Conservation (phyloP, 2,329 filamentous ascomycete genomes). For the Calonectria hawksworthii region DNA sequence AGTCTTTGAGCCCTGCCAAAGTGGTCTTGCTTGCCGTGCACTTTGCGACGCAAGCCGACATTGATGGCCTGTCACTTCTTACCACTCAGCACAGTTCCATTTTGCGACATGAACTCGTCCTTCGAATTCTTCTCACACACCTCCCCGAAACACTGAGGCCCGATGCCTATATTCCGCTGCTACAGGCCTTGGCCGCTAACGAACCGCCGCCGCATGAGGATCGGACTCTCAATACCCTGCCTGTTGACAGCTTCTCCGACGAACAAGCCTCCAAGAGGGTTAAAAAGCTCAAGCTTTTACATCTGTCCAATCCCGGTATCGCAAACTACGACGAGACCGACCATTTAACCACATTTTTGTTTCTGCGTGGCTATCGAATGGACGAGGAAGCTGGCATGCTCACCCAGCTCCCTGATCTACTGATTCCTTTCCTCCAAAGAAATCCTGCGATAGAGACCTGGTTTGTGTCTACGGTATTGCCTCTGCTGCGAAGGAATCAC, state of each 20-base stretch:
- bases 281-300: conserved; percentile 73
- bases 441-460: conserved; percentile 74
- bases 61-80: conserved; percentile 73
- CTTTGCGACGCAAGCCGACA: conserved; percentile 75
- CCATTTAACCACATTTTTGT: conserved; percentile 72
- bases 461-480: conserved; percentile 78
- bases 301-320: conserved; percentile 66
- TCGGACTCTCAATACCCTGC: conserved; percentile 66
- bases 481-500: conserved; percentile 76
- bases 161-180: conserved; percentile 71
- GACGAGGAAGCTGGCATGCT: conserved; percentile 81
- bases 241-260: conserved; percentile 72
- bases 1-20: conserved; percentile 73
- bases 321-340: conserved; percentile 66
- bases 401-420: conserved; percentile 74
- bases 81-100: conserved; percentile 68
- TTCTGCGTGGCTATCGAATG: conserved; percentile 77
- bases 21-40: conserved; percentile 81
- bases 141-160: conserved; percentile 80
- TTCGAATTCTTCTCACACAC: conserved; percentile 82
- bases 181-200: conserved; percentile 69
- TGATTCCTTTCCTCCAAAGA: conserved; percentile 76
- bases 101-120: conserved; percentile 73
- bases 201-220: conserved; percentile 58
- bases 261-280: conserved; percentile 74